A percentile compares a stretch with the other conserved stretches of the same genome.
Conservation (phyloP, 2,329 filamentous ascomycete genomes). For the Sclerotinia nivalis region DNA sequence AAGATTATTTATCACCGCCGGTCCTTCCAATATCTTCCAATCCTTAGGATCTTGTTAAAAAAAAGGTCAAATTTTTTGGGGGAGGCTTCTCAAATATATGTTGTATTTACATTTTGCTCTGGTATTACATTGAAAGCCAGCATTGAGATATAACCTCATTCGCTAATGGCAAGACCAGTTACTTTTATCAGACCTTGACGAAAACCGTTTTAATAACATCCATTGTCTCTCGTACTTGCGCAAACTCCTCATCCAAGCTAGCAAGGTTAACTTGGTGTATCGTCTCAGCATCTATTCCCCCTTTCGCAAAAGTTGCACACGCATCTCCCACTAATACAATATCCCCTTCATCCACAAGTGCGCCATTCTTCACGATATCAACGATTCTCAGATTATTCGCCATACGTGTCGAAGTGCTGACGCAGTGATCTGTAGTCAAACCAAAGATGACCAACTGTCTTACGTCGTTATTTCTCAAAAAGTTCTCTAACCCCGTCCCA, state of each 20-base stretch:
- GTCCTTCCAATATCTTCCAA: neutral
- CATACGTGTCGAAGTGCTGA: conserved; percentile 2
- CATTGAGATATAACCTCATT: neutral
- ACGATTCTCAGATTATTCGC: conserved; percentile 7
- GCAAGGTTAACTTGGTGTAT: conserved; percentile 14
- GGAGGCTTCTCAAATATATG: neutral
- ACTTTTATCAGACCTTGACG: neutral
- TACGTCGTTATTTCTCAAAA: neutral
- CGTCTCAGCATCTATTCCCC: conserved; percentile 1
- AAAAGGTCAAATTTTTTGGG: neutral
- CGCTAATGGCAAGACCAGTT: neutral
- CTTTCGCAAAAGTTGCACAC: conserved; percentile 7
- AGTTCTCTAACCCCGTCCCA: neutral
- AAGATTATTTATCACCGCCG: neutral
- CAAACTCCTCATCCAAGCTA: conserved; percentile 10
- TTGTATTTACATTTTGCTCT: neutral
- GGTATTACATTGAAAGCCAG: neutral
- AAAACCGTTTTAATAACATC: neutral
- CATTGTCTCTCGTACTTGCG: neutral
- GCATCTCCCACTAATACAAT: conserved; percentile 6
- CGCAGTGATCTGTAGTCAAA: conserved; percentile 10
- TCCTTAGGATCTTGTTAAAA: neutral
- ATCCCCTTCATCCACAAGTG: neutral
- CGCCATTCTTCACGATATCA: conserved; percentile 6
- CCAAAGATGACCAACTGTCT: conserved; percentile 13